Base-by-base conservation (phyloP, 2,329 filamentous ascomycete genomes). In the Domatiomyces globalis region DNA sequence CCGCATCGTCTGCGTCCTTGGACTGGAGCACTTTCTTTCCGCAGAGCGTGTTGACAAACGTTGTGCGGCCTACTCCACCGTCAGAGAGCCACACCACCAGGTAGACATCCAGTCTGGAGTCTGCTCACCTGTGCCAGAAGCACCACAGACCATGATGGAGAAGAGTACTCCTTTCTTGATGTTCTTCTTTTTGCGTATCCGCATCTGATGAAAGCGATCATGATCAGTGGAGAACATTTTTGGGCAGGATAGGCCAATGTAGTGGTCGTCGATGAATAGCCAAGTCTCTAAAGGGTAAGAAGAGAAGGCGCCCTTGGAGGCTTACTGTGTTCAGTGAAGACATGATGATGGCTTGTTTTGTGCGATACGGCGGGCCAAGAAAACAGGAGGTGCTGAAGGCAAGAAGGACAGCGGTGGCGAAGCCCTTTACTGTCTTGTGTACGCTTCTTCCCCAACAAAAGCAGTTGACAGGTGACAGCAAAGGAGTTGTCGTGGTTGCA, bases 81-180 rank as follows among this genome's bases (percentile, higher is more conserved):
- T 50, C 49, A 48, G 46, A 27, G 12, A 5, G 25, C 48, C n/a
- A 18, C 25, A 18, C 33, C 46, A 12, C 47, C 45, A 17, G 20
- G 49, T 5, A 15, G 12, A 15, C 4, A 15, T 7, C 10, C 8
- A 15, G 36, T 49, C n/a, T 43, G 52, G 36, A 49, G 55, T 49
- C 48, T 47, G 58, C 79, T 66, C 81, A 95, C 88, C 92, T 73
- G 92, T 96, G 72, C 92, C 92, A 63, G 90, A 96, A 69, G 92
- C 92, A 76, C 92, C 92, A 70, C 92, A 96, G 66, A 98, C 92
- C 92, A 98, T 98, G 80, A 98, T 74, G 73, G 89, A 96, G 78
- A 98, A 98, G 79, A 98, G 92, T 68, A 98, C 96, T 69, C 92
- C 92, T 81, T 95, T 95, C 85, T 95, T 95, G 76, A 98, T 90